Base-by-base conservation (phyloP, 371 early-diverging fungal genomes). In the Aphelidium insulamus region DNA sequence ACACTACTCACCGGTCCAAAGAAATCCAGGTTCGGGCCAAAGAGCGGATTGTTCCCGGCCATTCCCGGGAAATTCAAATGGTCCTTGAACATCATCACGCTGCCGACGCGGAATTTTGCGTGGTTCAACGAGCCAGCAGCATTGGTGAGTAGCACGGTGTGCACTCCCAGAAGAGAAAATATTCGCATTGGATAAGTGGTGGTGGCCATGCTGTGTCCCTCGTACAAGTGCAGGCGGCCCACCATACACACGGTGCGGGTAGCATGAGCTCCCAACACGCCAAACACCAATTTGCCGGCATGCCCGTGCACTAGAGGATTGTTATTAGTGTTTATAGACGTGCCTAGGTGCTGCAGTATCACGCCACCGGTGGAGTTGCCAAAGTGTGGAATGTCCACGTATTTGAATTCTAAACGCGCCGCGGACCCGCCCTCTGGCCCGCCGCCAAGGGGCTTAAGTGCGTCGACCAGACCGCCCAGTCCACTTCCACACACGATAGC, bases 401-500 rank as follows among this genome's bases (percentile, higher is more conserved):
- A 87, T n/a, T 52, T 30, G 31, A 86, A 59, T 42, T 66, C 68
- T 12, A 72, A 49, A 34, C 56, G 57, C 16, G 57, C 45, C 2
- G 40, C 37, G 10, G 36, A 45, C 37, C 55, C 58, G n/a, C n/a
- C n/a, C n/a, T n/a, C n/a, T n/a, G n/a, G n/a, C n/a, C n/a, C n/a
- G n/a, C n/a, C n/a, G n/a, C n/a, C n/a, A n/a, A n/a, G n/a, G n/a
- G n/a, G n/a, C 33, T 73, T 71, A 19, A 87, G 62, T 24, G 70
- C 69, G 29, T 69, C 62, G 18, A 71, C 84, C 20, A 90, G 67
- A 24, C 81, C 75, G 42, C 84, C 77, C 24, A 90, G 64, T 11
- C 91, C 91, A 26, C 78, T 75, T 26, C 91, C 91, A 49, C 91
- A 90, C 45, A 90, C 69, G 33, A 90, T 73, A 39, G 73, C 86